Evolutionary conservation across 306 rosid genomes (phyloP), one percentile per base, ranked within the genome.

Genomic region (Cicer chorassanicum): DNA sequence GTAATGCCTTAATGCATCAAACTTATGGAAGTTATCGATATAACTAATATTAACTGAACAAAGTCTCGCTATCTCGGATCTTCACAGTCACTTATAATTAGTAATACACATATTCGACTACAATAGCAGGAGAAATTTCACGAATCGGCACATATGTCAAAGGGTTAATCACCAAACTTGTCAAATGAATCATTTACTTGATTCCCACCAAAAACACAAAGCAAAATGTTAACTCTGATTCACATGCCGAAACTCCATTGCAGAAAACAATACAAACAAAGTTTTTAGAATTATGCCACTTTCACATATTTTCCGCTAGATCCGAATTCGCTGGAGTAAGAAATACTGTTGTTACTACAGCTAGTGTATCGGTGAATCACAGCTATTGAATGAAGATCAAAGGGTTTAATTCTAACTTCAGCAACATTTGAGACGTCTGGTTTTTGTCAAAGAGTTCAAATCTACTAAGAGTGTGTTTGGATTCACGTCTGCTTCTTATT

Each of bases 11-110:
- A 70, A 68, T 46, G 69, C 16, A 45, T 55, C 68, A 29, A 62
- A 29, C 68, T 49, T 45, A 45, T 62, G 44, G 6, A 63, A 74
- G 72, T 46, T 60, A 68, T 50, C 70, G 54, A 55, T 65, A 74
- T 36, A 43, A 59, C 40, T 40, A 24, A 70, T 42, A 41, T 29
- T 48, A 48, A 7, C 10, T 36, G 4, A 74, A n/a, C 59, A 38
- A 46, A 73, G 66, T 4, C 43, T 44, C 15, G 6, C 38, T 49
- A 54, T 45, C 18, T 6, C 0, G 34, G 4, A 29, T 24, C 34
- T 44, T 44, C 42, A 53, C 49, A 36, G 29, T 36, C 75, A 78
- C 12, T 21, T 50, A 59, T 12, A 19, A 72, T 29, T 29, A 29
- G 43, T 34, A 19, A 68, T 45, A 54, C 11, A 29, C 50, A 79